A percentile compares a stretch with the other conserved stretches of the same genome.
Evolutionary conservation across 495 filamentous ascomycete genomes (phyloP).

Genomic region (Penicillium lagena): DNA sequence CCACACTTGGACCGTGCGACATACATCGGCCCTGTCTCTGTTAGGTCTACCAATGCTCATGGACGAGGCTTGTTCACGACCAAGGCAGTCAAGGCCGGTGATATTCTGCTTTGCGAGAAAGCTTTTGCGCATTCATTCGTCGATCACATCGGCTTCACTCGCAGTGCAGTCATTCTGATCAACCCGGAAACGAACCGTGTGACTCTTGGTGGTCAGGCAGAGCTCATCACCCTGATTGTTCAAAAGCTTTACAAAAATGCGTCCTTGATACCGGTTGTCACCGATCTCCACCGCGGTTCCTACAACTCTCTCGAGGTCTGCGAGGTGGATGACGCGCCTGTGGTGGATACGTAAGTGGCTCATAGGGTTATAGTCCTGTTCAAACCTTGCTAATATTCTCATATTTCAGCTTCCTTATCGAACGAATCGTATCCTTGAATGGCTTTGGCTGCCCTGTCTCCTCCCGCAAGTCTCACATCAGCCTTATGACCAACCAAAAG

Average conservation of each 20-base stretch:
- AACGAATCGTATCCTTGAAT: no score
- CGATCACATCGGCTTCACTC: no score
- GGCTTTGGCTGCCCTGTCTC: no score
- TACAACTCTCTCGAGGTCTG: no score
- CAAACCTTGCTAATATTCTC: no score
- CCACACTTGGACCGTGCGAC: slow-evolving; percentile 39
- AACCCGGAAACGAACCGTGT: slow-evolving; percentile 19
- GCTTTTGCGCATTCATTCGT: slow-evolving; percentile 34
- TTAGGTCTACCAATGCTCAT: slow-evolving; percentile 9
- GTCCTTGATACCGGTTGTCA: slow-evolving; percentile 26
- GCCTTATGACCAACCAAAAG: no score
- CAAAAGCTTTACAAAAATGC: slow-evolving; percentile 45
- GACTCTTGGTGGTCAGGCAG: slow-evolving; percentile 19
- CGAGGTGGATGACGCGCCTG: no score
- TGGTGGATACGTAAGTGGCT: no score
- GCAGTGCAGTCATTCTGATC: slow-evolving; percentile 14
- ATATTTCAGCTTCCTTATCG: no score
- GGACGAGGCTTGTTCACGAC: slow-evolving; percentile 45
- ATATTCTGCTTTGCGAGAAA: slow-evolving; percentile 50
- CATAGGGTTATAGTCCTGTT: no score
- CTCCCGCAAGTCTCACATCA: no score
- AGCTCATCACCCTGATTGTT: slow-evolving; percentile 29
- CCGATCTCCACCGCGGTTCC: slow-evolving; percentile 21
- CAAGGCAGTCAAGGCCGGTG: slow-evolving; percentile 39
- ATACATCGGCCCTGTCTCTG: slow-evolving; percentile 25